A percentile compares a stretch with the other conserved stretches of the same genome.
phyloP scores from a whole-genome alignment of 1,139 yeast genomes.

The Hansenula anomala region DNA sequence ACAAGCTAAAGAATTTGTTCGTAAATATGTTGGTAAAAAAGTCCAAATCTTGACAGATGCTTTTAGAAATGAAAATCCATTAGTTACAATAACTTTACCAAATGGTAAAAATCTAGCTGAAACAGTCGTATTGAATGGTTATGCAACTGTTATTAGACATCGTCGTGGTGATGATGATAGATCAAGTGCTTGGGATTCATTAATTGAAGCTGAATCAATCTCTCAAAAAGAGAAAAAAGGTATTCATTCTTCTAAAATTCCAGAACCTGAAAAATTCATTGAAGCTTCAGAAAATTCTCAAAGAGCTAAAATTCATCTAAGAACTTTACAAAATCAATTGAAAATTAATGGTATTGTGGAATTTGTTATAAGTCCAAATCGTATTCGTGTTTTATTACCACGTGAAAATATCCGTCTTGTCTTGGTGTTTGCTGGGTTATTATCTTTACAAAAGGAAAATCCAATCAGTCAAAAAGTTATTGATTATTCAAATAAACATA shows the following conservation, averaged over 20 bases:
- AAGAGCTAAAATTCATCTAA: constrained; percentile 70
- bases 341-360: constrained; percentile 69
- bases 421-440: constrained; percentile 73
- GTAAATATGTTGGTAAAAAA: constrained; percentile 68
- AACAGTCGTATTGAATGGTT: constrained; percentile 57
- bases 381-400: constrained; percentile 65
- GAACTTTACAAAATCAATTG: constrained; percentile 64
- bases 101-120: constrained; percentile 60
- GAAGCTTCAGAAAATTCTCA: constrained; percentile 75
- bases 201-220: constrained; percentile 63
- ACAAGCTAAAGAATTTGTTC: constrained; percentile 67
- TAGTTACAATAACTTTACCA: constrained; percentile 49
- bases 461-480: constrained; percentile 48
- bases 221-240: constrained; percentile 59
- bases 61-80: constrained; percentile 56
- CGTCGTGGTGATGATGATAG: constrained; percentile 70
- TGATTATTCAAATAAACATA: constrained; percentile 47
- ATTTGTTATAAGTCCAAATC: constrained; percentile 59
- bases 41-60: constrained; percentile 62
- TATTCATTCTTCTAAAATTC: constrained; percentile 53
- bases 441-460: constrained; percentile 37
- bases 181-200: constrained; percentile 72
- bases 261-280: constrained; percentile 57
- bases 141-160: constrained; percentile 75
- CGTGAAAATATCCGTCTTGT: constrained; percentile 68